These are phyloP conservation scores for Calcarisporium arbuscula DNA, from an alignment of 2,329 filamentous ascomycete genomes.

Conservation along the genomic window DNA sequence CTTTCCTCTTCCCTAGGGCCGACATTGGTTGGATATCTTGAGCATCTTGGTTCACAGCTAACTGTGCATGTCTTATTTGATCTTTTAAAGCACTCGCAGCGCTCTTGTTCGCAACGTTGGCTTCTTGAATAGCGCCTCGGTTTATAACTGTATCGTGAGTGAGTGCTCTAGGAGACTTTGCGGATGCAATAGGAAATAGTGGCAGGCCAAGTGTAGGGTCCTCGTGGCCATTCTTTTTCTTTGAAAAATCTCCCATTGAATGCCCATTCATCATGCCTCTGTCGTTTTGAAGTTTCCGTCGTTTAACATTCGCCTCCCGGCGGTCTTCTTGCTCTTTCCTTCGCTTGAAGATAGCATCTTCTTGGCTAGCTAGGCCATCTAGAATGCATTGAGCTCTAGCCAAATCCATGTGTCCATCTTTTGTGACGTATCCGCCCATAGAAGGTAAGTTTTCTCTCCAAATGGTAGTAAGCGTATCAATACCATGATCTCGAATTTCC, in stretches of 20 bases:
- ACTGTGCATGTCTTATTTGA: conserved; percentile 51
- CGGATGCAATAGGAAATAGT: conserved; percentile 36
- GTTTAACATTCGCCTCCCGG: conserved; percentile 70
- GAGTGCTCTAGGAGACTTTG: conserved; percentile 49
- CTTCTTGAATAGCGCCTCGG: conserved; percentile 56
- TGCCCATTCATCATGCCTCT: conserved; percentile 20
- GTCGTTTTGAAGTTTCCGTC: conserved; percentile 66
- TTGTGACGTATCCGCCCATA: conserved; percentile 95
- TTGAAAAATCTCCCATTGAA: background rate
- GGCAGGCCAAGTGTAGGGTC: conserved; percentile 25
- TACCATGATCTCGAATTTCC: conserved; percentile 94
- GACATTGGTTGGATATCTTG: conserved; percentile 29
- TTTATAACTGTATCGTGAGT: conserved; percentile 89
- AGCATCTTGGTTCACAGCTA: conserved; percentile 11
- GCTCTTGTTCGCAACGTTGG: conserved; percentile 85
- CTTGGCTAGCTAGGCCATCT: conserved; percentile 80
- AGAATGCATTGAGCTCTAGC: conserved; percentile 82
- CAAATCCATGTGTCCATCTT: conserved; percentile 88
- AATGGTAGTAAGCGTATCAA: conserved; percentile 92
- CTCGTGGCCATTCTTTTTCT: conserved; percentile 25
- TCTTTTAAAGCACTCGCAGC: conserved; percentile 85
- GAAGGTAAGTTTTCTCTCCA: conserved; percentile 87
- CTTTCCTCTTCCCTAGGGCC: conserved; percentile 69
- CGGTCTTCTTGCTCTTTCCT: conserved; percentile 82
- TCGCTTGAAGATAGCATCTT: conserved; percentile 86